These are phyloP conservation scores for Polyplosphaeria fusca DNA, from an alignment of 495 filamentous ascomycete species.

Conservation along the genomic window DNA sequence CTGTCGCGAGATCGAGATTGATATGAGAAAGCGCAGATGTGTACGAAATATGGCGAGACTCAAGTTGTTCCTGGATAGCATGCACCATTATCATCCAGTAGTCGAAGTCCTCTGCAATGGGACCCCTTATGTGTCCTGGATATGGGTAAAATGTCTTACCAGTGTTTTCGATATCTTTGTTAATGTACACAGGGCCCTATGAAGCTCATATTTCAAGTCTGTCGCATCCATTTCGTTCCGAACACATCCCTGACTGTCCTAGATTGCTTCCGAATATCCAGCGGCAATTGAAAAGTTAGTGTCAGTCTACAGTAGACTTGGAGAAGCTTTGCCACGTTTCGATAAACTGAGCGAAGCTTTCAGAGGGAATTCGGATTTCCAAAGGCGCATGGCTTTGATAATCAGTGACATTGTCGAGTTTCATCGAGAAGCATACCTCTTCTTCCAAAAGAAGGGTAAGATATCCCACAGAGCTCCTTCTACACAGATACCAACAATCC, in stretches of 20 bases:
- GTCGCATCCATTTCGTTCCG: not conserved
- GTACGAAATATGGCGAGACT: constrained; percentile 20
- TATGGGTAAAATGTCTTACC: constrained; percentile 2
- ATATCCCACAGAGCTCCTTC: too few relatives aligned
- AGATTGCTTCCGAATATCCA: constrained; percentile 8
- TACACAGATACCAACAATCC: not conserved
- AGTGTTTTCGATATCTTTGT: not conserved
- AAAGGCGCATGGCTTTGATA: constrained; percentile 18
- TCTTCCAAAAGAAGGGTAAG: not conserved
- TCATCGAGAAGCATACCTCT: not conserved
- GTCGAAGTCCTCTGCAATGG: constrained; percentile 26
- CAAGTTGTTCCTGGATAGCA: constrained; percentile 6
- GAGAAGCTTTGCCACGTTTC: constrained; percentile 10
- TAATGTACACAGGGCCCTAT: constrained; percentile 1
- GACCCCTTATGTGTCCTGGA: constrained; percentile 23
- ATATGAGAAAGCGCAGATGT: constrained; percentile 2
- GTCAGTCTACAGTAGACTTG: constrained; percentile 2
- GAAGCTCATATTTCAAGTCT: not conserved
- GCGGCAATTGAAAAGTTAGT: constrained; percentile 13
- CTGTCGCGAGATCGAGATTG: not conserved
- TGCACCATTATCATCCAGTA: constrained; percentile 19
- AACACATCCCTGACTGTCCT: not conserved
- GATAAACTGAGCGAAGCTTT: constrained; percentile 17
- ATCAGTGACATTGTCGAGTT: constrained; percentile 19
- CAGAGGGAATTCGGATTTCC: constrained; percentile 11